phyloP scores from a whole-genome alignment of 176 grass and related monocot species.

The Paspalum vaginatum region DNA sequence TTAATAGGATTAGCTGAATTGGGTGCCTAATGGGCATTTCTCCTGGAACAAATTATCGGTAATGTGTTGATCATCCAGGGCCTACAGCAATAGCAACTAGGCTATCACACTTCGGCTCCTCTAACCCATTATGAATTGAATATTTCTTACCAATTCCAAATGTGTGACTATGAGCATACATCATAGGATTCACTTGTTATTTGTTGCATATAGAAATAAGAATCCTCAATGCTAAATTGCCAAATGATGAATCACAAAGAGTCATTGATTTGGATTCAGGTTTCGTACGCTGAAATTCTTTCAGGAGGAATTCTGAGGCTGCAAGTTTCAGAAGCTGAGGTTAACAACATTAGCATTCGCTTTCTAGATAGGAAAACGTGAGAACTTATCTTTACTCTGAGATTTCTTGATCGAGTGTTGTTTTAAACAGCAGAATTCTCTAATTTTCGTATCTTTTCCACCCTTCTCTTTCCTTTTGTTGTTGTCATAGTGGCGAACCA shows the following conservation, averaged over 20 bases:
- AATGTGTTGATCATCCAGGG: neutral
- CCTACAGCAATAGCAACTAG: neutral
- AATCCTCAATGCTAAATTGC: neutral
- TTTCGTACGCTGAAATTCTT: conserved; percentile 87
- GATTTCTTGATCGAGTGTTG: conserved; percentile 26
- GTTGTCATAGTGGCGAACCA: conserved; percentile 72
- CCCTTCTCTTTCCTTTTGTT: conserved; percentile 24
- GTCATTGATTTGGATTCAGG: conserved; percentile 53
- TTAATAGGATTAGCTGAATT: conserved; percentile 17
- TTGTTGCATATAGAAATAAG: neutral
- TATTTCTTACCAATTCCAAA: conserved; percentile 17
- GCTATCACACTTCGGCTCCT: conserved; percentile 3
- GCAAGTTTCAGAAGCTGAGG: conserved; percentile 83
- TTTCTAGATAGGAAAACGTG: conserved; percentile 95
- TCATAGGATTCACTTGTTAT: conserved; percentile 15
- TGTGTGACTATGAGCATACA: conserved; percentile 4
- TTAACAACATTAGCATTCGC: conserved; percentile 88
- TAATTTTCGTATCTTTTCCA: conserved; percentile 39
- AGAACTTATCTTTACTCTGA: conserved; percentile 40
- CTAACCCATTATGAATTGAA: neutral
- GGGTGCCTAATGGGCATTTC: neutral
- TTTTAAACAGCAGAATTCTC: conserved; percentile 30
- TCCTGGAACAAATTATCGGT: neutral
- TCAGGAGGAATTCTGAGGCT: conserved; percentile 92
- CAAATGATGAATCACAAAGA: conserved; percentile 38